A percentile compares a stretch with the other conserved stretches of the same genome.
Conservation (phyloP, 768 basidiomycete genomes). For the Vishniacozyma victoriae region DNA sequence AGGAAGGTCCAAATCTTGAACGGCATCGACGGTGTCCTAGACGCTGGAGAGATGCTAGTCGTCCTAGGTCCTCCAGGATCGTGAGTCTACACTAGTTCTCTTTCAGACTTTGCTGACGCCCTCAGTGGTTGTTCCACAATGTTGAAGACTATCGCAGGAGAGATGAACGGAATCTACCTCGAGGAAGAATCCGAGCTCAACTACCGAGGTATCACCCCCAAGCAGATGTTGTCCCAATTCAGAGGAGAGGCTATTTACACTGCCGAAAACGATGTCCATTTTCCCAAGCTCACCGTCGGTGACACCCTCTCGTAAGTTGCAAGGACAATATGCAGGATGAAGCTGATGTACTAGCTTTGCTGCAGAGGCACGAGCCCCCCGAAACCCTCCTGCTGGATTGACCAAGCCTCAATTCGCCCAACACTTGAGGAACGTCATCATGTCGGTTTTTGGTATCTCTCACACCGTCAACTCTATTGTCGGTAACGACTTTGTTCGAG, state of each 20-base stretch:
- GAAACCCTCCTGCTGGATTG: slow-evolving; percentile 46
- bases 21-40: slow-evolving; percentile 60
- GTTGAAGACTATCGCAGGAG: slow-evolving; percentile 53
- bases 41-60: slow-evolving; percentile 71
- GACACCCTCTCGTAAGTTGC: slow-evolving; percentile 39
- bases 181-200: slow-evolving; percentile 36
- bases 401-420: slow-evolving; percentile 47
- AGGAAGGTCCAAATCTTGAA: slow-evolving; percentile 53
- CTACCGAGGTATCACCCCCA: slow-evolving; percentile 49
- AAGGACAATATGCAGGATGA: not conserved
- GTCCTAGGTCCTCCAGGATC: slow-evolving; percentile 50
- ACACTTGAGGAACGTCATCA: slow-evolving; percentile 54
- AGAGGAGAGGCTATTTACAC: slow-evolving; percentile 49
- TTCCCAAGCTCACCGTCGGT: slow-evolving; percentile 45
- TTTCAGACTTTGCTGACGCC: not conserved
- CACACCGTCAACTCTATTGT: slow-evolving; percentile 68
- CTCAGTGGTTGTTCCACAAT: slow-evolving; percentile 50
- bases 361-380: slow-evolving; percentile 41
- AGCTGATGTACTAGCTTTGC: slow-evolving; percentile 19
- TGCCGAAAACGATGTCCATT: slow-evolving; percentile 48
- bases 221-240: slow-evolving; percentile 52
- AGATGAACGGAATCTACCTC: slow-evolving; percentile 45
- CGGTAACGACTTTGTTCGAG: slow-evolving; percentile 66
- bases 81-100: slow-evolving; percentile 13
- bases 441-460: slow-evolving; percentile 67